Base-by-base conservation (phyloP, 176 grass and related monocot species). In the Luzula sylvatica region DNA sequence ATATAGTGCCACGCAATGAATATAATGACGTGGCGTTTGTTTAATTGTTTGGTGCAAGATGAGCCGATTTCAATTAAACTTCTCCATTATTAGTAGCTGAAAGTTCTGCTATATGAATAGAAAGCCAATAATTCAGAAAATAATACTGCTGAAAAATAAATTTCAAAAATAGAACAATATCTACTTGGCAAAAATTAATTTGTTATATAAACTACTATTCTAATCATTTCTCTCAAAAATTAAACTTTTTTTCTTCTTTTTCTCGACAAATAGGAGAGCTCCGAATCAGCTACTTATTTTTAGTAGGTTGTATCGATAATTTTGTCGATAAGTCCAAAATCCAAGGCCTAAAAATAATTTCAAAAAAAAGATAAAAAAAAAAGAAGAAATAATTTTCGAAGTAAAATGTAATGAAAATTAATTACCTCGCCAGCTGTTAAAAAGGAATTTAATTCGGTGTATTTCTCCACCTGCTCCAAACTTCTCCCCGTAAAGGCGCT, bases 361-460 rank as follows among this genome's bases (percentile, higher is more conserved):
- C 14, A 25, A 55, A 19, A 52, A 28, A 39, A 71, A 9, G 55
- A 44, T 24, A 44, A 39, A 17, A 3, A 11, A 53, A 24, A 19
- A 28, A 66, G 18, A 47, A 9, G 67, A 14, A 55, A 26, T 79
- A 28, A 25, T 44, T 18, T 15, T n/a, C 35, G n/a, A 16, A 56
- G 5, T 39, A 0, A 30, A 20, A 20, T 52, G 48, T 26, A 16
- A 54, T 20, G 35, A 69, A 20, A 21, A 44, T 61, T 27, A 46
- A 32, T 67, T 83, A 98, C 92, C 67, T 98, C 92, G 7, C 81
- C 78, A 23, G 81, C 56, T 40, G 92, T 89, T 53, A 98, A 78
- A 65, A 90, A 98, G 8, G 72, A 64, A 80, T 98, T 85, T 69
- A 84, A 86, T 74, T 96, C 92, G 21, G 86, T 98, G 69, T 80